Evolutionary conservation across 2,329 filamentous ascomycete genomes (phyloP), one percentile per base, ranked within the genome.

Genomic region (Trichoderma atroviride): DNA sequence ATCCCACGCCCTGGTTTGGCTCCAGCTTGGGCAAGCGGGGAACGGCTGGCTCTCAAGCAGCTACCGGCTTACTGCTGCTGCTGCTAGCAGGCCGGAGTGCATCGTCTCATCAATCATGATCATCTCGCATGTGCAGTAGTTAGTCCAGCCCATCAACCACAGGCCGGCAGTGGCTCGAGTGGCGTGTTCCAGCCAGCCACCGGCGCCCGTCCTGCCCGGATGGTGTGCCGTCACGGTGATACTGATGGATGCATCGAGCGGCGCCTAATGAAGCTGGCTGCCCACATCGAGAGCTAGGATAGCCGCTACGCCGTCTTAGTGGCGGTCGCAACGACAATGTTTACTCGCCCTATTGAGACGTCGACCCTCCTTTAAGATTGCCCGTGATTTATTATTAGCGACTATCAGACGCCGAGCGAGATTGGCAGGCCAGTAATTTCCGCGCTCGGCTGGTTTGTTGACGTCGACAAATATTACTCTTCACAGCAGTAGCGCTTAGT

Each of bases 391-490:
- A 40, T 67, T 58, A 67, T 67, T 67, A 53, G 27, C 35, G 53
- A 56, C 33, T 37, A 66, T 57, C 52, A 66, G 31, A 47, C 63
- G 37, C 52, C 35, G 53, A 52, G 55, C 63, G 63, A 67, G 43
- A 67, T 67, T 67, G 55, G 24, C 31, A 57, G 63, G 35, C 63
- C 40, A 58, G 37, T 58, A 67, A 67, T 67, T 59, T 67, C 63
- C 63, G 55, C 63, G 43, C 58, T 47, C n/a, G 37, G 63, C 47
- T 33, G 53, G 29, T 22, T 52, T 66, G 24, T 53, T 66, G 63
- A 66, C 63, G 63, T 67, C 55, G 63, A 67, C 50, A 67, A 67
- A 67, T 59, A 67, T 59, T 58, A 59, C 63, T 47, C 58, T 58
- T 50, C 27, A 19, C 13, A 67, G 63, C 40, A 29, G 55, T 67